phyloP scores from a whole-genome alignment of 225 moss, liverwort and hornwort genomes.

The Polytrichum formosum region DNA sequence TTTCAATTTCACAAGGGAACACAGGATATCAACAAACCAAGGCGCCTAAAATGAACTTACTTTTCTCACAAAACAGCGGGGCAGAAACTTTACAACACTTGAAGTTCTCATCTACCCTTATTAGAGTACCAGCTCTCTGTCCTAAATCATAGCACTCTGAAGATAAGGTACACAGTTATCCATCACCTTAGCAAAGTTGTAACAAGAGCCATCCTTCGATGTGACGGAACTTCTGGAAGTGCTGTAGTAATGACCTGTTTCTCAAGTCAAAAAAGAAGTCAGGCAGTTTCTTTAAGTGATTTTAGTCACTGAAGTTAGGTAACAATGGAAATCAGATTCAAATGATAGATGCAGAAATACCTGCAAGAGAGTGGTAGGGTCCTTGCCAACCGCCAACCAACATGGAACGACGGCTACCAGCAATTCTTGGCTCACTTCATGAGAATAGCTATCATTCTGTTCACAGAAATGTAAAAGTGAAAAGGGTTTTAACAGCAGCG shows the following conservation, averaged over 20 bases:
- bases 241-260: constrained; percentile 76
- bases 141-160: too few relatives aligned
- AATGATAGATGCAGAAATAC: constrained; percentile 17
- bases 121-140: too few relatives aligned
- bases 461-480: neutral
- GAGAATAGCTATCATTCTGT: constrained; percentile 92
- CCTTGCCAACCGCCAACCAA: constrained; percentile 72
- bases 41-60: neutral
- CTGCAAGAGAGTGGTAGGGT: constrained; percentile 67
- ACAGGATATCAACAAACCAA: too few relatives aligned
- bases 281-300: too few relatives aligned
- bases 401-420: constrained; percentile 73
- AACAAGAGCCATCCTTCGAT: constrained; percentile 77
- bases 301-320: too few relatives aligned
- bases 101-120: too few relatives aligned
- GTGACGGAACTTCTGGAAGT: constrained; percentile 72
- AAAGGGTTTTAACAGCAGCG: too few relatives aligned
- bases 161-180: neutral
- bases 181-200: constrained; percentile 78
- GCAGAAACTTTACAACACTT: too few relatives aligned
- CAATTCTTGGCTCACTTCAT: constrained; percentile 80
- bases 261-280: constrained; percentile 13
- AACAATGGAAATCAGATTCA: too few relatives aligned
- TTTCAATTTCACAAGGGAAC: too few relatives aligned
- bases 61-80: too few relatives aligned